Conservation (phyloP, 495 filamentous ascomycete genomes). For the Xylaria flabelliformis region DNA sequence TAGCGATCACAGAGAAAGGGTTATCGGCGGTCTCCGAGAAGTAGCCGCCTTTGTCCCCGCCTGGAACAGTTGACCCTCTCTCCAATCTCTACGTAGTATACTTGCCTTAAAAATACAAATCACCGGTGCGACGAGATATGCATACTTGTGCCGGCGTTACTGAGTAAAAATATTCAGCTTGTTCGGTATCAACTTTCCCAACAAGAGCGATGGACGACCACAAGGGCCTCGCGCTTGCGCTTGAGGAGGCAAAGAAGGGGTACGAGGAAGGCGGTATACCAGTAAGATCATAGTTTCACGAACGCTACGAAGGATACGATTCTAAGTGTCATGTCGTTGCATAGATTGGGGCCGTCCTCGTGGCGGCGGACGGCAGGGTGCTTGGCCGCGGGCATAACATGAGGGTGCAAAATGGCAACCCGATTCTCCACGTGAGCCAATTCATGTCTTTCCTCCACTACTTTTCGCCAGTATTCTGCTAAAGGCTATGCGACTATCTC, state of each 20-base stretch:
- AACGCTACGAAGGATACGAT: neutral
- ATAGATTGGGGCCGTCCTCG: slow-evolving; percentile 76
- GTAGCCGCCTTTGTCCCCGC: neutral
- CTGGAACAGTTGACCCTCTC: neutral
- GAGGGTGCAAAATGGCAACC: slow-evolving; percentile 76
- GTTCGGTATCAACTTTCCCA: neutral
- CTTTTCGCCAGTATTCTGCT: neutral
- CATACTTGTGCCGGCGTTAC: too few relatives aligned
- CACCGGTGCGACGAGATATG: neutral
- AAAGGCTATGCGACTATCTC: neutral
- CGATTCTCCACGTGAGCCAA: slow-evolving; percentile 73
- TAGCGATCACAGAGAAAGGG: neutral
- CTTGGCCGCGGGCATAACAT: slow-evolving; percentile 84
- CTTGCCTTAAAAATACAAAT: neutral
- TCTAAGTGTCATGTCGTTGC: neutral
- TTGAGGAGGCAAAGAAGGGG: slow-evolving; percentile 76
- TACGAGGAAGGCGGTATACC: slow-evolving; percentile 80
- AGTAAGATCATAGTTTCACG: slow-evolving; percentile 37
- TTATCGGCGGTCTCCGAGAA: slow-evolving; percentile 1
- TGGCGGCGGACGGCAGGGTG: slow-evolving; percentile 72
- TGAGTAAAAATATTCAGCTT: neutral
- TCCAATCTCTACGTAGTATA: neutral
- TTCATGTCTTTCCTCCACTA: slow-evolving; percentile 15
- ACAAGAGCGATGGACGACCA: slow-evolving; percentile 56
- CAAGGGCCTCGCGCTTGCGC: slow-evolving; percentile 63